Conservation (phyloP, 768 basidiomycete species). For the Chalciporus piperatus region DNA sequence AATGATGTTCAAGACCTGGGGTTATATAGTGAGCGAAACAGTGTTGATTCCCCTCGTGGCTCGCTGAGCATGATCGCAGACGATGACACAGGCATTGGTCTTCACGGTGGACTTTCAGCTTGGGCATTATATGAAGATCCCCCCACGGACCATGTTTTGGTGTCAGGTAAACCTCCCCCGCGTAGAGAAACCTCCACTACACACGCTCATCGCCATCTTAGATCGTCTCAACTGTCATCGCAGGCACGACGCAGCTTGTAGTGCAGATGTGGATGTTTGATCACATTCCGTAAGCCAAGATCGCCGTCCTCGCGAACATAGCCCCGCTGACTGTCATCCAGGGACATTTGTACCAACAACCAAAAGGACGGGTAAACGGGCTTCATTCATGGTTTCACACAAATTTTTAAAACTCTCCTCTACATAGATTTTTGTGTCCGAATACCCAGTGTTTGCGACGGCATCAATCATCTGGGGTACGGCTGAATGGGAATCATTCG, state of each 20-base stretch:
- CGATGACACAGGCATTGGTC: conserved; percentile 48
- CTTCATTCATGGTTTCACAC: not conserved
- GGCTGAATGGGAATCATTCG: conserved; percentile 46
- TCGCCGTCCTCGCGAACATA: not conserved
- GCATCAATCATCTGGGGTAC: conserved; percentile 52
- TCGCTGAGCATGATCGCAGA: conserved; percentile 7
- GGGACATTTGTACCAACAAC: conserved; percentile 44
- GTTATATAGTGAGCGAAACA: conserved; percentile 51
- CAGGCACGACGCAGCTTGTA: conserved; percentile 70
- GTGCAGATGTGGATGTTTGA: conserved; percentile 75
- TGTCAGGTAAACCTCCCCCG: conserved; percentile 44
- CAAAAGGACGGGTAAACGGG: conserved; percentile 40
- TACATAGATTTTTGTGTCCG: conserved; percentile 46
- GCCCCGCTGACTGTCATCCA: conserved; percentile 16
- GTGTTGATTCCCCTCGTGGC: not conserved
- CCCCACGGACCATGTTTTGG: conserved; percentile 71
- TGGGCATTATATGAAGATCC: conserved; percentile 62
- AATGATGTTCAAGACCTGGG: conserved; percentile 87
- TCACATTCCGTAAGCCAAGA: conserved; percentile 47
- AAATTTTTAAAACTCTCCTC: not conserved
- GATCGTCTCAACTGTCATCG: conserved; percentile 62
- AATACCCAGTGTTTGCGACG: conserved; percentile 51
- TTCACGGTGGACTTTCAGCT: conserved; percentile 81
- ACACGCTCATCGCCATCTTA: conserved; percentile 22
- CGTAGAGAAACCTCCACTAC: not conserved